These are phyloP conservation scores for Cystobasidium ongulense DNA, from an alignment of 768 basidiomycete species.

Conservation along the genomic window DNA sequence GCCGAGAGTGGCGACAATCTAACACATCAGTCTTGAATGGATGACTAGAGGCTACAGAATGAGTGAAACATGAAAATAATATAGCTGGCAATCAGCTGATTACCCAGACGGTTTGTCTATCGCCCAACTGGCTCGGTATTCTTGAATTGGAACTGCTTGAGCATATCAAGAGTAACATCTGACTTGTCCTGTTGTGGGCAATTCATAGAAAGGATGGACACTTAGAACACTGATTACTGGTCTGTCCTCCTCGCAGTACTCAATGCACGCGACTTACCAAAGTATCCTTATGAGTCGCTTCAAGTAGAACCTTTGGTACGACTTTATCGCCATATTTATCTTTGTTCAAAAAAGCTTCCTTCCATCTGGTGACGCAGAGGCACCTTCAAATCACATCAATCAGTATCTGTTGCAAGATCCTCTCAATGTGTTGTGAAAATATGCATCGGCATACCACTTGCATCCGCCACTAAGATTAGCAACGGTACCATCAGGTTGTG, in stretches of 20 bases:
- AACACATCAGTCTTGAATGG: no score
- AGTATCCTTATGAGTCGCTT: slow-evolving; percentile 21
- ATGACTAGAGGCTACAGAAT: no score
- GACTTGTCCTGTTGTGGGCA: neutral
- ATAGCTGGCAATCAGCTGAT: neutral
- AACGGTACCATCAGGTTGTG: slow-evolving; percentile 14
- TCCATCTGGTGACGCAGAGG: slow-evolving; percentile 28
- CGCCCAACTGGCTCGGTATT: neutral
- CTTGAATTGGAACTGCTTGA: neutral
- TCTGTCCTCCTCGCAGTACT: neutral
- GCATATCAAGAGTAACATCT: neutral
- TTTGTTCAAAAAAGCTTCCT: slow-evolving; percentile 5
- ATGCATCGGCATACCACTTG: slow-evolving; percentile 7
- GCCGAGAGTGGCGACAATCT: no score
- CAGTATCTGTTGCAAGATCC: neutral
- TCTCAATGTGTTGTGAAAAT: neutral
- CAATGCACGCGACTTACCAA: neutral
- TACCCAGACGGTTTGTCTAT: neutral
- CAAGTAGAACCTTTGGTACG: slow-evolving; percentile 17
- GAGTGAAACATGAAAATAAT: neutral
- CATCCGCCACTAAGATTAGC: slow-evolving; percentile 9
- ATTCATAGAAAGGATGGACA: no score
- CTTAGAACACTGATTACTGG: no score
- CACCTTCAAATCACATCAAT: neutral
- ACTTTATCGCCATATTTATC: slow-evolving; percentile 19